These are phyloP conservation scores for Globisporangium mamillatum DNA, from an alignment of 352 stramenopile species.

Conservation along the genomic window DNA sequence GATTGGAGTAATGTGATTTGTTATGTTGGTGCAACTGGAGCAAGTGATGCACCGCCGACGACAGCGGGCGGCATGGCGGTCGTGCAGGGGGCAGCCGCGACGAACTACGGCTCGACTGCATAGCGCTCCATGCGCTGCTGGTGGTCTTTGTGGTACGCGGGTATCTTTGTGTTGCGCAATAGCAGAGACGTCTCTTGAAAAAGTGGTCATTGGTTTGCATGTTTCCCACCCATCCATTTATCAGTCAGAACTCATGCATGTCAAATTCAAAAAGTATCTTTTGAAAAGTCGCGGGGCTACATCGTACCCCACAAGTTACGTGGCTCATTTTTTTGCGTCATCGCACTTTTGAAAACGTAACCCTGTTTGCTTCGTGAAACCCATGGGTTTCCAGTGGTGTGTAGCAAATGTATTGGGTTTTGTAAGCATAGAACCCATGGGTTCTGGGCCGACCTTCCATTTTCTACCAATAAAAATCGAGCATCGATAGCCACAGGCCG, in stretches of 20 bases:
- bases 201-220: background rate
- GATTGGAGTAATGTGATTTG: background rate
- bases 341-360: background rate
- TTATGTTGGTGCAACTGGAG: conserved; percentile 1
- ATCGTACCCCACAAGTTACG: background rate
- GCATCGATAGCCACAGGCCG: background rate
- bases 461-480: background rate
- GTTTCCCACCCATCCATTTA: background rate
- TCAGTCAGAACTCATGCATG: background rate
- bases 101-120: conserved; percentile 23
- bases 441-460: background rate
- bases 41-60: conserved; percentile 6
- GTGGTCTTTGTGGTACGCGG: background rate
- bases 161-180: background rate
- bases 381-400: background rate
- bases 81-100: conserved; percentile 7
- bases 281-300: background rate
- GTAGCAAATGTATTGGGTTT: background rate
- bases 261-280: background rate
- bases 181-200: background rate
- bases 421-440: background rate
- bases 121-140: background rate
- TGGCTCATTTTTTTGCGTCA: background rate
- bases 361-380: background rate
- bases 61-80: conserved; percentile 24